Evolutionary conservation across 352 stramenopile genomes (phyloP), one percentile per base, ranked within the genome.

Genomic region (Elongisporangium undulatum): DNA sequence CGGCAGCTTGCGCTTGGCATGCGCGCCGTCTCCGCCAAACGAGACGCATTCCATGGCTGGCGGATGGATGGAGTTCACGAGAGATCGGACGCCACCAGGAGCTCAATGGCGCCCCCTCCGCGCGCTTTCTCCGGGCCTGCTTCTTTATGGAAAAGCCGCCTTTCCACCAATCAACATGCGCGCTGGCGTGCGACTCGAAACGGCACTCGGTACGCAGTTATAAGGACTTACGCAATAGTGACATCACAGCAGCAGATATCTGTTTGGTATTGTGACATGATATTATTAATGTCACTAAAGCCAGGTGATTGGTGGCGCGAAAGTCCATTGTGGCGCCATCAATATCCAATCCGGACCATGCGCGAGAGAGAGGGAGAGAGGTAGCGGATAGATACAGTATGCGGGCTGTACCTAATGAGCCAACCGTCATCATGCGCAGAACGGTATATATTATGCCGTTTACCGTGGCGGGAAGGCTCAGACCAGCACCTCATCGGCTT

Each of bases 1-100:
- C n/a, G 89, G 78, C 12, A 90, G 72, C 65, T 90, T 92, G 56
- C 79, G 67, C 61, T 92, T 90, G 48, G 82, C 71, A 61, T 85
- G 83, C 39, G 71, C 72, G 39, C 67, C 55, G 23, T 84, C 79
- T 20, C 57, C 67, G 23, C 61, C 56, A 23, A 41, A 41, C 29
- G 29, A 41, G 29, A 41, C 29, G 29, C 29, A 41, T 9, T 41
- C 29, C 29, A 41, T 41, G 1, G 29, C 5, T 15, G 29, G 13
- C 13, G 4, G 29, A 41, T 41, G 29, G 29, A 41, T n/a, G n/a
- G n/a, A n/a, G n/a, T n/a, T n/a, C 29, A 34, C 26, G 8, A 34
- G 26, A 41, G 29, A 13, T 13, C 29, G 9, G 29, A 41, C 29
- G 29, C 29, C 29, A 41, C 29, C 29, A 41, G 29, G 29, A 41